Evolutionary conservation across 345 rosid genomes (phyloP), one percentile per base, ranked within the genome.

Genomic region (Sapria himalayana): DNA sequence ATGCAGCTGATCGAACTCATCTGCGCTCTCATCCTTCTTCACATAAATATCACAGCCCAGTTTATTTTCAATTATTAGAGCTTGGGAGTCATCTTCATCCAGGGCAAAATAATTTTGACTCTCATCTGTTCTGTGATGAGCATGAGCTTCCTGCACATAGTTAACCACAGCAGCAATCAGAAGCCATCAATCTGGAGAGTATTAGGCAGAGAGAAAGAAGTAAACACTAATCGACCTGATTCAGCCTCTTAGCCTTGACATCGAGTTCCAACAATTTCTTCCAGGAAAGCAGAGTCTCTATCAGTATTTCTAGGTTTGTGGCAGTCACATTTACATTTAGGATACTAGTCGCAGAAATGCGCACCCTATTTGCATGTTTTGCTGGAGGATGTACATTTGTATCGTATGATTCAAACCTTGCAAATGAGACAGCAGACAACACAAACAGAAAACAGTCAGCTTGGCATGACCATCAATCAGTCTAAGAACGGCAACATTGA

Each of bases 1-100:
- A 56, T 55, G 66, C 32, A 89, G 70, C 29, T 67, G 63, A 29
- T 69, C 73, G 39, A 72, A 70, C 8, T 48, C 50, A 41, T 67
- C 73, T 19, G 61, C 60, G 57, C 76, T 66, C 58, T 71, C 93
- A 45, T 68, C 57, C 64, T 65, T 79, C 56, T 79, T 89, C 56
- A 89, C 46, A 65, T 63, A 74, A 52, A 89, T 53, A 61, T 78
- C 91, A 65, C 65, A 59, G 12, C 98, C 98, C 35, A 89, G 94
- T 57, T 70, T 69, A 71, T 89, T 89, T 59, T 76, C 98, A 43
- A 89, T 68, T 21, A 65, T 60, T 37, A 79, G 57, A 32, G 91
- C 79, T 62, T 74, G 92, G 52, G 73, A 77, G 59, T 89, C 98
- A 60, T 79, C 98, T 60, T 82, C 98, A 51, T 89, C 94, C 59